A percentile compares a stretch with the other conserved stretches of the same genome.
Conservation (phyloP, 305 asterid genomes). For the Striga hermonthica region DNA sequence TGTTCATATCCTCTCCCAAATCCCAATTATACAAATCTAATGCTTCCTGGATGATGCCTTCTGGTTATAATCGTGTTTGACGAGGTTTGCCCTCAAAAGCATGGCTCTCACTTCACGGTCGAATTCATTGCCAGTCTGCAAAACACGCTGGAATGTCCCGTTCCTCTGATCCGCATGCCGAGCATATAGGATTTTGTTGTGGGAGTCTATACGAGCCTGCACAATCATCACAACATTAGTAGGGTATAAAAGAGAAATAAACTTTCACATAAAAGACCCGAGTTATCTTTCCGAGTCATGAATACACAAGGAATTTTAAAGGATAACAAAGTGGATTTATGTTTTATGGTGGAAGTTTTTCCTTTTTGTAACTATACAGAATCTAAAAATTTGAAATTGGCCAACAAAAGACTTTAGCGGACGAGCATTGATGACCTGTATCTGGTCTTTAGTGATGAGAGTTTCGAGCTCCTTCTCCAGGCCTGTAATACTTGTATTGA, state of each 20-base stretch:
- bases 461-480: slow-evolving; percentile 92
- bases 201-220: slow-evolving; percentile 97
- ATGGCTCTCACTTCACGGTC: slow-evolving; percentile 75
- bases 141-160: slow-evolving; percentile 80
- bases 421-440: slow-evolving; percentile 54
- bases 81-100: slow-evolving; percentile 85
- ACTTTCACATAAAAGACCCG: too few species aligned
- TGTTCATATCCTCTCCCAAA: too few species aligned
- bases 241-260: too few species aligned
- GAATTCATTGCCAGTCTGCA: slow-evolving; percentile 76
- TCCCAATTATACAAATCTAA: slow-evolving; percentile 29
- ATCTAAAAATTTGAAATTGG: background rate
- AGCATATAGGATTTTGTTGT: slow-evolving; percentile 86
- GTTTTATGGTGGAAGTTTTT: background rate
- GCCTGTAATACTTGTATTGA: slow-evolving; percentile 66
- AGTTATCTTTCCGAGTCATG: too few species aligned
- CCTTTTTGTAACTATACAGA: background rate
- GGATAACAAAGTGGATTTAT: too few species aligned
- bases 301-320: too few species aligned
- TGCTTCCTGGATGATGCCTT: slow-evolving; percentile 52
- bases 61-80: slow-evolving; percentile 64
- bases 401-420: background rate
- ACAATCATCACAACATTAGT: background rate
- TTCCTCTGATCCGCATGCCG: slow-evolving; percentile 96
- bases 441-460: slow-evolving; percentile 78